Conservation (phyloP, 2,329 filamentous ascomycete species). For the Pestalotiopsis sp. region DNA sequence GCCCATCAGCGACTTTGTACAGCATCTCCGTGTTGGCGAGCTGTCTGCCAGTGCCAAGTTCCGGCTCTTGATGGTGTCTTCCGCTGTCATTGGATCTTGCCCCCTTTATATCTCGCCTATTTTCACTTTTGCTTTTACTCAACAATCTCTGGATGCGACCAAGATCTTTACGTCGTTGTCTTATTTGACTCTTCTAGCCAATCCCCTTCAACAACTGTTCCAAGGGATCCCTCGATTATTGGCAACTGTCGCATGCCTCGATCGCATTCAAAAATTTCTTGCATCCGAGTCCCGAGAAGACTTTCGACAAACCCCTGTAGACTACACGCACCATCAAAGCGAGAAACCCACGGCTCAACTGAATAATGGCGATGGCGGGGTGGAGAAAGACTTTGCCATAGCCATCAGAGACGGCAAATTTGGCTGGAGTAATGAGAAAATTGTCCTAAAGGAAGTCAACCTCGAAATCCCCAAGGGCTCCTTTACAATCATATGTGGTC, state of each 20-base stretch:
- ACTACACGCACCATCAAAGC: not conserved
- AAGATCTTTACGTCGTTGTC: conserved; percentile 45
- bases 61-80: conserved; percentile 35
- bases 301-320: conserved; percentile 18
- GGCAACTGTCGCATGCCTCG: conserved; percentile 40
- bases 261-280: conserved; percentile 42
- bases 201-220: conserved; percentile 42
- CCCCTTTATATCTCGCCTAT: conserved; percentile 24
- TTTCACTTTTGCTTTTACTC: conserved; percentile 34
- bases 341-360: not conserved
- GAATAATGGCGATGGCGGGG: not conserved
- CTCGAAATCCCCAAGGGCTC: conserved; percentile 31
- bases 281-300: conserved; percentile 28
- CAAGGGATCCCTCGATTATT: conserved; percentile 38
- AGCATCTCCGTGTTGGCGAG: conserved; percentile 38
- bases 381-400: conserved; percentile 14
- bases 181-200: conserved; percentile 39
- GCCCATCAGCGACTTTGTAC: conserved; percentile 30
- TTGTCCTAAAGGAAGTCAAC: conserved; percentile 33
- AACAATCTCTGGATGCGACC: conserved; percentile 24
- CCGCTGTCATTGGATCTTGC: conserved; percentile 31
- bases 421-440: conserved; percentile 34
- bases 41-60: conserved; percentile 37
- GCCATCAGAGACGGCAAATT: conserved; percentile 31
- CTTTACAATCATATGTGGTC: conserved; percentile 43